A percentile compares a stretch with the other conserved stretches of the same genome.
Evolutionary conservation across 2,329 filamentous ascomycete species (phyloP).

Genomic region (Pseudocercospora vitis): DNA sequence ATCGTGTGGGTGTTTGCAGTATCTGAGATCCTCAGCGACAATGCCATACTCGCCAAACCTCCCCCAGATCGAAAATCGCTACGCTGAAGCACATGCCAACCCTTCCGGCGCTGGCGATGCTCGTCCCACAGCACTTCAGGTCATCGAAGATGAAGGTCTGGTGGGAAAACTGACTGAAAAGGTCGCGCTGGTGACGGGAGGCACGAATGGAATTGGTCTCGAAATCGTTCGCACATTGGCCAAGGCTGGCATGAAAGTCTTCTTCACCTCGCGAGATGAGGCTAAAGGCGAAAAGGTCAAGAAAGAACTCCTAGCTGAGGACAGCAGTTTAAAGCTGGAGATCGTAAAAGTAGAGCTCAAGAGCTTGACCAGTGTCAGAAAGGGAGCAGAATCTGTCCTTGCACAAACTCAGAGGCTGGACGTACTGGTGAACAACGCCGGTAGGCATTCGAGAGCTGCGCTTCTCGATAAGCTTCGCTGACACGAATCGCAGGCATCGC

Average conservation of each 20-base stretch:
- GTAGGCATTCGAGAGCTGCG: neutral
- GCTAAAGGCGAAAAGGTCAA: constrained; percentile 32
- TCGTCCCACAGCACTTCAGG: constrained; percentile 25
- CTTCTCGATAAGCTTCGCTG: constrained; percentile 32
- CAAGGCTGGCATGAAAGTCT: constrained; percentile 46
- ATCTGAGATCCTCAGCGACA: neutral
- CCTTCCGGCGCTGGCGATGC: constrained; percentile 10
- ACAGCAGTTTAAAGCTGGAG: constrained; percentile 37
- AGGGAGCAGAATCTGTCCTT: constrained; percentile 30
- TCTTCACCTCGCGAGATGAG: constrained; percentile 44
- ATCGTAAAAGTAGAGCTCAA: constrained; percentile 34
- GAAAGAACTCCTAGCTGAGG: constrained; percentile 13
- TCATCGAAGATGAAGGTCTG: constrained; percentile 27
- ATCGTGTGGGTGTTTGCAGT: neutral
- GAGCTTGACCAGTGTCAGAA: constrained; percentile 36
- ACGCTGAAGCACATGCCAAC: constrained; percentile 1
- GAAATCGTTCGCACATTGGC: constrained; percentile 46
- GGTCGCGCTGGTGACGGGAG: constrained; percentile 45
- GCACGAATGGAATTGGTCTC: constrained; percentile 44
- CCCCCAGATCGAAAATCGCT: constrained; percentile 5
- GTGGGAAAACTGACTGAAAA: constrained; percentile 34
- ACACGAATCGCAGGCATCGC: constrained; percentile 38
- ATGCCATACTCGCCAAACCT: constrained; percentile 3
- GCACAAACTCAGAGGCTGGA: constrained; percentile 23
- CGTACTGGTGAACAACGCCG: constrained; percentile 22